phyloP scores from a whole-genome alignment of 2,329 filamentous ascomycete species.

The Venturia oleaginea region DNA sequence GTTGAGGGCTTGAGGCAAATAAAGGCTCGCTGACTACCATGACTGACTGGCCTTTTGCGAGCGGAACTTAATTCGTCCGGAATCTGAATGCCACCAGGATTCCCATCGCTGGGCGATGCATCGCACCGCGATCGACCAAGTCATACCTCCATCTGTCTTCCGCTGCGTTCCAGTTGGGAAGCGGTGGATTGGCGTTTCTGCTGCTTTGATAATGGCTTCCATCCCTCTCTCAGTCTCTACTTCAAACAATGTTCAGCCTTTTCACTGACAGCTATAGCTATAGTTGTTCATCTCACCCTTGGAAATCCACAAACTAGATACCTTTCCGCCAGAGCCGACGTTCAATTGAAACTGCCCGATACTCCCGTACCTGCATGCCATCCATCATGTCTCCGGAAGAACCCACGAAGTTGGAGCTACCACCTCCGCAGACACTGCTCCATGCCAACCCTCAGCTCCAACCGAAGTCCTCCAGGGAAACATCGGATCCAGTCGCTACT shows the following conservation, averaged over 20 bases:
- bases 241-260: background rate
- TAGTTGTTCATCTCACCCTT: background rate
- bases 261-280: background rate
- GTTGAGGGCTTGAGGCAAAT: background rate
- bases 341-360: background rate
- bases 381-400: background rate
- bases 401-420: background rate
- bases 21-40: background rate
- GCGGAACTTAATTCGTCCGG: background rate
- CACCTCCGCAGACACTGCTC: background rate
- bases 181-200: background rate
- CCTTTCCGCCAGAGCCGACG: background rate
- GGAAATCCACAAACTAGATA: background rate
- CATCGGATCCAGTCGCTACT: background rate
- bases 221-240: background rate
- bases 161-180: background rate
- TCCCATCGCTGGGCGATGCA: background rate
- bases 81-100: background rate
- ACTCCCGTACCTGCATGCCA: background rate
- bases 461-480: background rate
- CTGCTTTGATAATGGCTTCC: background rate
- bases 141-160: background rate
- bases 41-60: background rate
- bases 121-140: background rate
- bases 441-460: background rate